These are phyloP conservation scores for Euphorbia lathyris DNA, from an alignment of 345 rosid species.

Conservation along the genomic window DNA sequence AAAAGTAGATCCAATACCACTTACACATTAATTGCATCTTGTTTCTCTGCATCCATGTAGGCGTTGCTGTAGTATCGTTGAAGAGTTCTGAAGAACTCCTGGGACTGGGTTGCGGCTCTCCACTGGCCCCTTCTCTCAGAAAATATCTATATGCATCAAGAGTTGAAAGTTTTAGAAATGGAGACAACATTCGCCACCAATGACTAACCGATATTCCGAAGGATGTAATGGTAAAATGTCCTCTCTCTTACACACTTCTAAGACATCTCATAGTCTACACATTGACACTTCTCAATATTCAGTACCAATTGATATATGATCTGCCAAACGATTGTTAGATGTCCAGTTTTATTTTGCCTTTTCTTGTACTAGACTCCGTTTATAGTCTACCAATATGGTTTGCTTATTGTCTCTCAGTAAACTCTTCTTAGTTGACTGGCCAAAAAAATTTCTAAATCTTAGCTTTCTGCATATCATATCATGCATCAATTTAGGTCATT, in stretches of 20 bases:
- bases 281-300: background rate
- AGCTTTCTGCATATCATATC: background rate
- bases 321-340: too few relatives aligned
- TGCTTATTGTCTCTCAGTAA: too few relatives aligned
- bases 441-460: background rate
- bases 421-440: too few relatives aligned
- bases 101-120: conserved; percentile 98
- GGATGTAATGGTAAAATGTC: background rate
- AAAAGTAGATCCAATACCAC: conserved; percentile 15
- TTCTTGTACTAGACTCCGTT: background rate
- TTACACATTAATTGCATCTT: conserved; percentile 93
- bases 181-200: background rate
- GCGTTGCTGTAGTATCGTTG: conserved; percentile 95
- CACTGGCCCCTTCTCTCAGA: conserved; percentile 94
- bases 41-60: conserved; percentile 92
- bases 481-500: background rate
- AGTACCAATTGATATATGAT: too few relatives aligned
- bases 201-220: background rate
- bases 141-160: conserved; percentile 62
- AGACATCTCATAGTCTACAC: background rate
- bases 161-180: conserved; percentile 10
- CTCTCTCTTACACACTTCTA: background rate
- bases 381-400: background rate
- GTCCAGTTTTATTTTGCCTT: too few relatives aligned
- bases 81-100: conserved; percentile 94